Evolutionary conservation across 192 early-diverging fungal genomes (phyloP).

Genomic region (Umbelopsis sp.): DNA sequence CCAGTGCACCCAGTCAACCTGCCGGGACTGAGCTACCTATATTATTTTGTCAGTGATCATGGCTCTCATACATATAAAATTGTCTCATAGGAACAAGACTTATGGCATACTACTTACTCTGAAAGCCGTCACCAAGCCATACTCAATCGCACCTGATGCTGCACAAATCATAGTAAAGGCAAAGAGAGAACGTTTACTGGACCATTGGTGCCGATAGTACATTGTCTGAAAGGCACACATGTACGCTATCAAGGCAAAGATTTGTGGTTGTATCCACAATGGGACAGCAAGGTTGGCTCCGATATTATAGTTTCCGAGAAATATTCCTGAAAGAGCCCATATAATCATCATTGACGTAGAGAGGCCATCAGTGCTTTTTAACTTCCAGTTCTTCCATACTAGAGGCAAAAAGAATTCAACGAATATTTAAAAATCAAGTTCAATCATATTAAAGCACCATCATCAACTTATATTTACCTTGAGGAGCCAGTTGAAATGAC

Average conservation of each 20-base stretch:
- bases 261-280: constrained; percentile 47
- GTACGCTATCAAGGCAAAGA: constrained; percentile 43
- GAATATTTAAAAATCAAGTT: too few species aligned
- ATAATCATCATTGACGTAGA: constrained; percentile 43
- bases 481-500: constrained; percentile 52
- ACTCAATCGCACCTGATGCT: constrained; percentile 22
- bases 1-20: constrained; percentile 35
- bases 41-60: background rate
- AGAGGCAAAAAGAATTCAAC: background rate
- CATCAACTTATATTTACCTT: constrained; percentile 26
- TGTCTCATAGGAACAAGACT: too few species aligned
- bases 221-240: constrained; percentile 42
- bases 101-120: background rate
- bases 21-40: constrained; percentile 29
- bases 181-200: background rate
- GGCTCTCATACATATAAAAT: background rate
- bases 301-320: constrained; percentile 47
- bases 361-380: constrained; percentile 41
- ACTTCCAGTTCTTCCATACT: constrained; percentile 41
- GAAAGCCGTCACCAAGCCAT: constrained; percentile 27
- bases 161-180: background rate
- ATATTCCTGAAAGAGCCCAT: constrained; percentile 38
- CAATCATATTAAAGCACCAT: too few species aligned
- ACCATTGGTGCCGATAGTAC: constrained; percentile 36
- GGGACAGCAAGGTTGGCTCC: constrained; percentile 45